Evolutionary conservation across 1,139 yeast genomes (phyloP), one percentile per base, ranked within the genome.

Genomic region (Saccharomyces hybrid): DNA sequence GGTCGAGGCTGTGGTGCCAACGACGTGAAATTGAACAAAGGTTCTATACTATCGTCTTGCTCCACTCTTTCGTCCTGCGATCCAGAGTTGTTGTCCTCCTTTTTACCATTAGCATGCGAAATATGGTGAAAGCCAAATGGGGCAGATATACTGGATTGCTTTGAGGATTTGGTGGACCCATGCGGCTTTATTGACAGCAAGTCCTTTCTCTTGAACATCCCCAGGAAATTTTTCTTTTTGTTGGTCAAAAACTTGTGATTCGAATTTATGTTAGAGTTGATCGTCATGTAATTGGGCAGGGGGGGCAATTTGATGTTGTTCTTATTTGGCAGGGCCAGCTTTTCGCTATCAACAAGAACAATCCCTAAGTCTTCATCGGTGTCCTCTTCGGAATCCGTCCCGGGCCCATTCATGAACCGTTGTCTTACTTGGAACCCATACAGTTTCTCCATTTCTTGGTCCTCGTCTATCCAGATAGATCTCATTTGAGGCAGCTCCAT

Each of bases 381-480:
- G 48, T 50, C 49, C 28, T 62, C 66, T 2, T 34, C 42, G 20
- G 42, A 34, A 34, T 34, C 13, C 42, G 42, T 34, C 1, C 42
- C 6, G 13, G 42, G 42, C 6, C 60, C 57, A 27, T 57, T 66
- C 66, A 66, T 59, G 30, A 65, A 55, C 20, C 42, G 42, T 49
- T 63, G 64, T 51, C 64, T 60, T 49, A 66, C 63, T 59, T 71
- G 61, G 23, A 66, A 48, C 32, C 68, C 66, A 49, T 68, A 68
- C 52, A 64, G 58, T 54, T 61, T 66, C 50, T 67, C 71, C 13
- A 65, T 67, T 48, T 68, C 71, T 55, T 67, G 60, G 53, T 70
- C 75, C 38, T 73, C 75, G 54, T 73, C 76, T 30, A 73, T 57
- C 76, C 76, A 73, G 48, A 73, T 73, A 30, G 75, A 72, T 55